Evolutionary conservation across 768 basidiomycete genomes (phyloP).

Genomic region (Russula abietina): DNA sequence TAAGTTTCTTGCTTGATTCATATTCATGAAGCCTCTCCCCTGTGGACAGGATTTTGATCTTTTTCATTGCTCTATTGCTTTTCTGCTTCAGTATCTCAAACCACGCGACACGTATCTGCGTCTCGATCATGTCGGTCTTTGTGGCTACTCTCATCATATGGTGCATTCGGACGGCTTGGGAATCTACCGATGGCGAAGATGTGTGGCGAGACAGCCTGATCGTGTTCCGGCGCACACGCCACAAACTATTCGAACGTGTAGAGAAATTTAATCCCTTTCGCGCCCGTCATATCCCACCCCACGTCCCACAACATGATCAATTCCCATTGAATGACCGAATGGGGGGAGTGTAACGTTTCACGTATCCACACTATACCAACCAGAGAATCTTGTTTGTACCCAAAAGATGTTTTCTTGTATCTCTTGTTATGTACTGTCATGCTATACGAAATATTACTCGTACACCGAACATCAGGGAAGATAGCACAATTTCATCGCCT

Average conservation of each 20-base stretch:
- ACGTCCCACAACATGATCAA: too few relatives aligned
- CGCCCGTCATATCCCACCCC: not conserved
- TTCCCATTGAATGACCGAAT: not conserved
- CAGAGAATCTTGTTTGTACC: not conserved
- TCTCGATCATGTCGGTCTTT: not conserved
- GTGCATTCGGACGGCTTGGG: slow-evolving; percentile 7
- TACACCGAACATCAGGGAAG: not conserved
- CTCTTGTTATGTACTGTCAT: not conserved
- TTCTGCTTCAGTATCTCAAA: slow-evolving; percentile 16
- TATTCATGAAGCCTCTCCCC: not conserved
- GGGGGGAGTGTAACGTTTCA: not conserved
- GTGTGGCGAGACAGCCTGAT: not conserved
- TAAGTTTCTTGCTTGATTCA: not conserved
- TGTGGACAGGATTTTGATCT: slow-evolving; percentile 12
- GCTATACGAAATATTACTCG: not conserved
- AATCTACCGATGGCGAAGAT: not conserved
- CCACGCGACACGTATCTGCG: slow-evolving; percentile 1
- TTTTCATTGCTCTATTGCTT: slow-evolving; percentile 13
- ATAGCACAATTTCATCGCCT: not conserved
- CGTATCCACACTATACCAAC: not conserved
- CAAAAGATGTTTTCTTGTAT: not conserved
- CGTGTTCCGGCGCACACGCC: not conserved
- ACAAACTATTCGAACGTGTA: not conserved
- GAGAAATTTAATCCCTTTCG: not conserved
- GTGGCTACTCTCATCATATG: not conserved